Evolutionary conservation across 768 basidiomycete genomes (phyloP).

Genomic region (Rhodotorula kratochvilovae): DNA sequence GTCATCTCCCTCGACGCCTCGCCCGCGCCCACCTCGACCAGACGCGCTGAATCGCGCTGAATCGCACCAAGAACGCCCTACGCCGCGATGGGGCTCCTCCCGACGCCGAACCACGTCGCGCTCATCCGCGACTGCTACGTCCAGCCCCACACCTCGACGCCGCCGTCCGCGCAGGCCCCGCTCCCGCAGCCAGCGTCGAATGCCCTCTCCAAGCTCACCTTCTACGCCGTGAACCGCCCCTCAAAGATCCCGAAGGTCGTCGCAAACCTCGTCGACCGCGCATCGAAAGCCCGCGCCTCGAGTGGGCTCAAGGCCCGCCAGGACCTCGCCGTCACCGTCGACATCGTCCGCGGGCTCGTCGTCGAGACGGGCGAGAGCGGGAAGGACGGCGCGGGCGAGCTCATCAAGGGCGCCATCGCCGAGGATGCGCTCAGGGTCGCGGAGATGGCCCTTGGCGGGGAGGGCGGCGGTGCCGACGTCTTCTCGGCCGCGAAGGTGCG

Average conservation of each 20-base stretch:
- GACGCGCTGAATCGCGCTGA: neutral
- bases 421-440: constrained; percentile 21
- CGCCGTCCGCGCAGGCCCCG: neutral
- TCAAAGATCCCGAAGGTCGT: constrained; percentile 38
- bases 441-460: constrained; percentile 28
- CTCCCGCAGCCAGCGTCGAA: constrained; percentile 28
- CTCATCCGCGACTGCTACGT: constrained; percentile 30
- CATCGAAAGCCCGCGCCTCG: constrained; percentile 3
- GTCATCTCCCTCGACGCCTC: too few relatives aligned
- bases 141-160: constrained; percentile 15
- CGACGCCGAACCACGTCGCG: constrained; percentile 17
- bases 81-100: constrained; percentile 25
- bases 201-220: constrained; percentile 28
- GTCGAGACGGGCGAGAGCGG: constrained; percentile 26
- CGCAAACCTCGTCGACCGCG: constrained; percentile 21
- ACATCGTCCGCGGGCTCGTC: constrained; percentile 21
- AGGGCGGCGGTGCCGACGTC: neutral
- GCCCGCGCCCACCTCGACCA: neutral
- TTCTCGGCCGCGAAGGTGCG: neutral
- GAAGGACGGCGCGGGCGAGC: constrained; percentile 9
- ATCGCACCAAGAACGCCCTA: neutral
- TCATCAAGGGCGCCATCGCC: constrained; percentile 29
- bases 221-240: constrained; percentile 36
- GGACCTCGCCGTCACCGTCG: constrained; percentile 29
- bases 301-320: neutral